Evolutionary conservation across 2,329 filamentous ascomycete genomes (phyloP).

Genomic region (Penicillium sp.): DNA sequence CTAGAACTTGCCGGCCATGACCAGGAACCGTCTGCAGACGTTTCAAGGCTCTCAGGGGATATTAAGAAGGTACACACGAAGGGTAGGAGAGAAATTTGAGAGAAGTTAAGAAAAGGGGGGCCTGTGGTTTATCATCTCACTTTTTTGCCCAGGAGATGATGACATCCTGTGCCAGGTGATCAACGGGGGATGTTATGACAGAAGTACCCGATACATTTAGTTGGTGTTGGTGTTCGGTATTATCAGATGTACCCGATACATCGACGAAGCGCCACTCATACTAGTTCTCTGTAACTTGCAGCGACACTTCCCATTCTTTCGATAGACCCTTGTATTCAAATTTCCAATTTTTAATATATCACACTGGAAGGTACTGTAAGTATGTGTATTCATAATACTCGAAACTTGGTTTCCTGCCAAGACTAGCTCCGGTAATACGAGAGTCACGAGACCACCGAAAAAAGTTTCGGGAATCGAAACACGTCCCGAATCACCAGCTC

Average conservation of each 20-base stretch:
- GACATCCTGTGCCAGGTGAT: constrained; percentile 25
- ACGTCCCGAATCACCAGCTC: neutral
- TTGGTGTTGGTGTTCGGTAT: neutral
- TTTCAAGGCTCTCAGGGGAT: neutral
- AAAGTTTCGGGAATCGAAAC: constrained; percentile 23
- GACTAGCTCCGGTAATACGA: neutral
- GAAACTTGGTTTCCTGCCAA: neutral
- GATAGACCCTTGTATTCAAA: neutral
- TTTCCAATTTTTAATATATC: neutral
- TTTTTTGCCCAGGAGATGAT: constrained; percentile 18
- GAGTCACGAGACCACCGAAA: constrained; percentile 26
- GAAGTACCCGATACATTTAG: constrained; percentile 2
- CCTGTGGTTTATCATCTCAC: constrained; percentile 5
- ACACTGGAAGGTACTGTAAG: no score
- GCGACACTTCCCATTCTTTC: neutral
- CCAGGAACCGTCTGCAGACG: constrained; percentile 3
- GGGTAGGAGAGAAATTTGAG: neutral
- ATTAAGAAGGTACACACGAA: neutral
- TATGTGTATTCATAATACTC: neutral
- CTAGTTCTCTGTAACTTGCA: neutral
- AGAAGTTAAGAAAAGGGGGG: constrained; percentile 1
- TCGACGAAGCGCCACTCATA: neutral
- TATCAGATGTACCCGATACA: neutral
- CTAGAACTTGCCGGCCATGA: constrained; percentile 19
- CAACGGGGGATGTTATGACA: constrained; percentile 8